Evolutionary conservation across 352 stramenopile species (phyloP).

Genomic region (Globisporangium takayamanum): DNA sequence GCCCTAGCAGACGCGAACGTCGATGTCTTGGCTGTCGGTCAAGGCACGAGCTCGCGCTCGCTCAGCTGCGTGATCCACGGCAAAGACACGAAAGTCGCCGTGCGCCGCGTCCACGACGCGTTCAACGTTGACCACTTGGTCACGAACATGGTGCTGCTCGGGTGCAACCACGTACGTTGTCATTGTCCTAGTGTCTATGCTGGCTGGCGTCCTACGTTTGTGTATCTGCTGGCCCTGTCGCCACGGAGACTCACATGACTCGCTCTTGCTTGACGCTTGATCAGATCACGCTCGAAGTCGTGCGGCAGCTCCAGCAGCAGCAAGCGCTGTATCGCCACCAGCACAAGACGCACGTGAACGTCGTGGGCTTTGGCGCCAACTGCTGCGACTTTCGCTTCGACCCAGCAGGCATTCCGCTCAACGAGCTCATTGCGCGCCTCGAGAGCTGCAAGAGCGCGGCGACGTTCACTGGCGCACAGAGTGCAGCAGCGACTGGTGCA

Average conservation of each 20-base stretch:
- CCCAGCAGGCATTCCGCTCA: constrained; percentile 41
- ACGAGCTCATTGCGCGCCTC: constrained; percentile 33
- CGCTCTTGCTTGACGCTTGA: not conserved
- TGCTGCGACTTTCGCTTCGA: constrained; percentile 57
- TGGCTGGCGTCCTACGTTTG: not conserved
- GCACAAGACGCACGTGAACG: constrained; percentile 58
- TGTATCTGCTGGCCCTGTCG: not conserved
- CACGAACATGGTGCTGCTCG: constrained; percentile 64
- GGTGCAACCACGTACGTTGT: constrained; percentile 49
- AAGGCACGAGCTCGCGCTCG: constrained; percentile 74
- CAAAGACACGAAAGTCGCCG: constrained; percentile 62
- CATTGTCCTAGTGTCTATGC: not conserved
- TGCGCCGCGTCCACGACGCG: constrained; percentile 69
- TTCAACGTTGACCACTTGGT: constrained; percentile 77
- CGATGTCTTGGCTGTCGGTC: constrained; percentile 64
- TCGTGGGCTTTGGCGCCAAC: constrained; percentile 67
- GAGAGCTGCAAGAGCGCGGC: constrained; percentile 32
- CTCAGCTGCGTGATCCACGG: constrained; percentile 72
- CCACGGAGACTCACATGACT: not conserved
- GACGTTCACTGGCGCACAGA: constrained; percentile 20
- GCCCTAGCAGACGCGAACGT: constrained; percentile 61
- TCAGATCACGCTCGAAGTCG: constrained; percentile 54
- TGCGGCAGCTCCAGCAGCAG: constrained; percentile 56
- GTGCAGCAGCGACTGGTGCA: not conserved
- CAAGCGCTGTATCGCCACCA: constrained; percentile 54